Percentiles rank a stretch among this genome's conserved stretches.
Evolutionary conservation across 2,329 filamentous ascomycete genomes (phyloP).

Genomic region (Aspergillus pseudoviridinutans): DNA sequence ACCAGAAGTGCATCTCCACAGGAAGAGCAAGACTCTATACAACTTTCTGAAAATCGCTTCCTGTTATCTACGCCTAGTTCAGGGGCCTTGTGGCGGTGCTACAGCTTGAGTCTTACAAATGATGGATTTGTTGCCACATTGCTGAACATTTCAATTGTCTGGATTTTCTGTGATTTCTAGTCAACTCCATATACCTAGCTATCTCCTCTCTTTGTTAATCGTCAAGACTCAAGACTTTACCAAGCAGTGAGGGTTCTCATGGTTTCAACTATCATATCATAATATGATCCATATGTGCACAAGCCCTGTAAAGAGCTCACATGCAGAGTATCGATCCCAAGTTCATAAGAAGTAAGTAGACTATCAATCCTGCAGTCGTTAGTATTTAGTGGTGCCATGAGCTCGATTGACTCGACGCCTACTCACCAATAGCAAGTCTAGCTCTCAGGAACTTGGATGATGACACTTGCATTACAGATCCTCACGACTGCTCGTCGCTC

Average conservation of each 20-base stretch:
- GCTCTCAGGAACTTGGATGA: background rate
- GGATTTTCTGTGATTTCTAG: too few species aligned
- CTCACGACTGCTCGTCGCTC: too few species aligned
- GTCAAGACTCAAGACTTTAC: too few species aligned
- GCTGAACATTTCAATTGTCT: too few species aligned
- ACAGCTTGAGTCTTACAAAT: too few species aligned
- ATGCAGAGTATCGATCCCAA: background rate
- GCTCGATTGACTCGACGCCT: background rate
- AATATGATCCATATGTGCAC: background rate
- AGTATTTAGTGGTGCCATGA: background rate
- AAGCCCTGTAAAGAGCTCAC: background rate
- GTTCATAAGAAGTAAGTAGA: too few species aligned
- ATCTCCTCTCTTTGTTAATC: too few species aligned
- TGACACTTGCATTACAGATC: background rate
- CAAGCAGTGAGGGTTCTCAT: too few species aligned
- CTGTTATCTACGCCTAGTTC: background rate
- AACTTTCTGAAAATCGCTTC: background rate
- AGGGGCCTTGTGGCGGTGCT: background rate
- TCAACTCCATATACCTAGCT: too few species aligned
- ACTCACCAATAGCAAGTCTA: background rate
- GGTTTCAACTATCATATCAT: background rate
- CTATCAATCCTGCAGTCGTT: background rate
- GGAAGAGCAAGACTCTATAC: too few species aligned
- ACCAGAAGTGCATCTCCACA: too few species aligned
- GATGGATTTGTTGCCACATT: too few species aligned